Percentiles rank a stretch among this genome's conserved stretches.
Conservation (phyloP, 306 rosid species). For the cucumber (Cucumis sativus) region DNA sequence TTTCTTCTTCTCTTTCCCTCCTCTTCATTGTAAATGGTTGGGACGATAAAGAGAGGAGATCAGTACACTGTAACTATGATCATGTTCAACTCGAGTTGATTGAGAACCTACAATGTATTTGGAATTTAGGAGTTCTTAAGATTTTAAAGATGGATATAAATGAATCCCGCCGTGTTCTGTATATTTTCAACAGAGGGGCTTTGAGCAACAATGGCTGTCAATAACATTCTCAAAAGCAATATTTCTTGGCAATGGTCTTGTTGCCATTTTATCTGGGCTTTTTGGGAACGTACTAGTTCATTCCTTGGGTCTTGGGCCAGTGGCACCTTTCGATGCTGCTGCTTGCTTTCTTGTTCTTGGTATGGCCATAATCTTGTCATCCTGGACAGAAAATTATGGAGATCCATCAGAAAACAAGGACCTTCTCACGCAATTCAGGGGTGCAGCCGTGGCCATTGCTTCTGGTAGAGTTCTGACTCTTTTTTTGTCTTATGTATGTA, state of each 20-base stretch:
- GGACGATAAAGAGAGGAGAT: background rate
- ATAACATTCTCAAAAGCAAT: constrained; percentile 83
- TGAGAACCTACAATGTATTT: background rate
- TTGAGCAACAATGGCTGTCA: constrained; percentile 93
- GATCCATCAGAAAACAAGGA: constrained; percentile 77
- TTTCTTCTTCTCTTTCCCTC: background rate
- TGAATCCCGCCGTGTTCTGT: background rate
- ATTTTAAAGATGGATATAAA: background rate
- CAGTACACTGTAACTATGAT: background rate
- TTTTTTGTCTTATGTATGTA: background rate
- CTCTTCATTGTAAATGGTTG: background rate
- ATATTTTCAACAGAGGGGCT: constrained; percentile 56
- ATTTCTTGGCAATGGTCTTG: constrained; percentile 86
- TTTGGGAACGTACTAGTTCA: constrained; percentile 85
- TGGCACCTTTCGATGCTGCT: constrained; percentile 98
- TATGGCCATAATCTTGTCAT: constrained; percentile 60
- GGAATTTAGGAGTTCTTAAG: background rate
- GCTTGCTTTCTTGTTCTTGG: constrained; percentile 89
- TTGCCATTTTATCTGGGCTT: constrained; percentile 77
- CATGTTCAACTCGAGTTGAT: background rate
- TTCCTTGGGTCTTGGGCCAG: constrained; percentile 78
- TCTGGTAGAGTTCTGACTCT: constrained; percentile 39
- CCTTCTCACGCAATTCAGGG: constrained; percentile 70
- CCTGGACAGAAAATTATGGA: constrained; percentile 88
- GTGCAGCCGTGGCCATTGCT: constrained; percentile 90